Conservation (phyloP, 2,329 filamentous ascomycete genomes). For the Monosporascus sp. region DNA sequence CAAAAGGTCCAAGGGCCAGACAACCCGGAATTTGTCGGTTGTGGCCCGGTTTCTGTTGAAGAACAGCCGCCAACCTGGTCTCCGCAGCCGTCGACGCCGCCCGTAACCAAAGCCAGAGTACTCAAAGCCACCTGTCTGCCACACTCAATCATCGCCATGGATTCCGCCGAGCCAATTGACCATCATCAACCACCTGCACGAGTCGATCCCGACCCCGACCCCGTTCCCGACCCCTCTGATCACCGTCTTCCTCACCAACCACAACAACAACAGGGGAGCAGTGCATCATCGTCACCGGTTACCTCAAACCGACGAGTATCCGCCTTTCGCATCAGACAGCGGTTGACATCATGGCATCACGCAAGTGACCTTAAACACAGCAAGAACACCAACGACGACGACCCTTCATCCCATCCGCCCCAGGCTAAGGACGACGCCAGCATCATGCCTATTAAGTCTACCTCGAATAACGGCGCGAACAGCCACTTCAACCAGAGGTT, state of each 20-base stretch:
- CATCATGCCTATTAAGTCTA: conserved; percentile 49
- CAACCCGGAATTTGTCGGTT: background rate
- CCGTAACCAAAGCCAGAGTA: no score
- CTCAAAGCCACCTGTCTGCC: conserved; percentile 5
- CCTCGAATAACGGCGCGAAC: conserved; percentile 43
- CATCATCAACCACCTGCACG: background rate
- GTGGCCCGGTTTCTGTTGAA: background rate
- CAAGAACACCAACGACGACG: conserved; percentile 13
- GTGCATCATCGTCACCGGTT: background rate
- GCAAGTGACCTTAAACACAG: conserved; percentile 16
- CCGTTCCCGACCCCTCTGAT: conserved; percentile 11
- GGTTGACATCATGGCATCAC: conserved; percentile 29
- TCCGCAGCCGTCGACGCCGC: no score
- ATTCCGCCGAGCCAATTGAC: conserved; percentile 18
- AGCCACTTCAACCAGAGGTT: conserved; percentile 62
- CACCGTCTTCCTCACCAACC: conserved; percentile 18
- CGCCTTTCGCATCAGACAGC: conserved; percentile 25
- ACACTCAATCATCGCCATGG: conserved; percentile 15
- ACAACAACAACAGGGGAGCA: background rate
- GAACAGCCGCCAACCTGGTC: no score
- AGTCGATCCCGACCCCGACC: conserved; percentile 11
- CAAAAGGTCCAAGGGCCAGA: background rate
- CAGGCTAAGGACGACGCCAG: conserved; percentile 1
- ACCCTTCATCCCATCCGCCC: background rate
- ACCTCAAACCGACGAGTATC: conserved; percentile 14